These are phyloP conservation scores for Clitoria ternatea DNA, from an alignment of 306 rosid genomes.

Conservation along the genomic window DNA sequence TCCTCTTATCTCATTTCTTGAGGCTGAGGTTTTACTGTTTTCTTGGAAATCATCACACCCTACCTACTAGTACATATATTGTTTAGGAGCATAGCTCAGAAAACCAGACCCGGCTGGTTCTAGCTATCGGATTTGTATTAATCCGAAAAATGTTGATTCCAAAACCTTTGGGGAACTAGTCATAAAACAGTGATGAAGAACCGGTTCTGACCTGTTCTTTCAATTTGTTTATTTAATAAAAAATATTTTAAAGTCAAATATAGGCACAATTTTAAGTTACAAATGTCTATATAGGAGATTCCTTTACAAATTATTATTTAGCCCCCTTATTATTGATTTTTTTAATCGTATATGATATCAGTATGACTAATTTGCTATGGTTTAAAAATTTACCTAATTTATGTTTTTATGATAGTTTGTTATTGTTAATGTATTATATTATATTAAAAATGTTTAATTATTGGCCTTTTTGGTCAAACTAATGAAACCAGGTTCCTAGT, in stretches of 20 bases:
- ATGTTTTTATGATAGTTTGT: not conserved
- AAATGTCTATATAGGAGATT: not conserved
- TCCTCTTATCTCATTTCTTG: not conserved
- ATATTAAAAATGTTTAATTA: not conserved
- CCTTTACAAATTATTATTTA: not conserved
- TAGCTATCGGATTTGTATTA: not conserved
- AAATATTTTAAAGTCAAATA: not conserved
- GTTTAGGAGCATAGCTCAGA: not conserved
- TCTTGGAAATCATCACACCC: not conserved
- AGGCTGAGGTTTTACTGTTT: not conserved
- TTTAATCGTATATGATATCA: not conserved
- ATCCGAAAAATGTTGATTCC: not conserved
- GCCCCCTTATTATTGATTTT: not conserved
- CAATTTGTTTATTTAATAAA: not conserved
- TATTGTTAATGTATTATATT: not conserved
- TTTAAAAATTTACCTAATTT: not conserved
- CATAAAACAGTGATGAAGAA: not conserved
- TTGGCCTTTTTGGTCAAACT: not conserved
- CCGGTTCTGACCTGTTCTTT: not conserved
- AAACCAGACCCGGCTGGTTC: not conserved
- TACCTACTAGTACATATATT: not conserved
- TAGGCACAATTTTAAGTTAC: not conserved
- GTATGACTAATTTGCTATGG: not conserved
- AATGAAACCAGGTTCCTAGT: not conserved
- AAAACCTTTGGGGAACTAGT: not conserved